Evolutionary conservation across 2,329 filamentous ascomycete genomes (phyloP).

Genomic region (Xylariaceae sp.): DNA sequence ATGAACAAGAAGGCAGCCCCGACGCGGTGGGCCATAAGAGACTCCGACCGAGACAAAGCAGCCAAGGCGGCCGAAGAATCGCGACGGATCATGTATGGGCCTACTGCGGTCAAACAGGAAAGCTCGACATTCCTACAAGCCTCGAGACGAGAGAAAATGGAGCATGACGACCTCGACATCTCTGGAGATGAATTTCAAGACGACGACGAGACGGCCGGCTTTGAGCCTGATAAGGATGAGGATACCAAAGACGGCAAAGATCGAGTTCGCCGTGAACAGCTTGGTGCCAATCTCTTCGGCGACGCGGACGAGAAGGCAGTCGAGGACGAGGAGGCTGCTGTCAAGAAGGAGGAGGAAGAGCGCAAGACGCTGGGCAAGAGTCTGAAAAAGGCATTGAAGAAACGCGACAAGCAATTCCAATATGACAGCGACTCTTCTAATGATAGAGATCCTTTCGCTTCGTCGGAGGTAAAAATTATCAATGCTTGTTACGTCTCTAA

Average conservation of each 20-base stretch:
- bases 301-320: slow-evolving; percentile 66
- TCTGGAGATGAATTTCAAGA: slow-evolving; percentile 77
- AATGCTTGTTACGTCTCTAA: too few species aligned
- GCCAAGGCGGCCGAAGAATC: slow-evolving; percentile 56
- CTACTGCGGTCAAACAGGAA: slow-evolving; percentile 64
- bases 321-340: slow-evolving; percentile 68
- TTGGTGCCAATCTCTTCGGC: slow-evolving; percentile 82
- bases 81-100: slow-evolving; percentile 55
- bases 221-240: slow-evolving; percentile 78
- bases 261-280: slow-evolving; percentile 72
- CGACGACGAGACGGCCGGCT: slow-evolving; percentile 74
- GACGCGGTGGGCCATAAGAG: slow-evolving; percentile 75
- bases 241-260: slow-evolving; percentile 69
- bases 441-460: slow-evolving; percentile 51
- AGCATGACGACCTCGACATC: slow-evolving; percentile 67
- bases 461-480: slow-evolving; percentile 43
- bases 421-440: slow-evolving; percentile 67
- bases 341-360: slow-evolving; percentile 64
- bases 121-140: slow-evolving; percentile 59
- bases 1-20: slow-evolving; percentile 76
- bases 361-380: slow-evolving; percentile 70
- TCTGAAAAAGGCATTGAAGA: slow-evolving; percentile 75
- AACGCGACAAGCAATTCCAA: slow-evolving; percentile 80
- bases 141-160: slow-evolving; percentile 60
- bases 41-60: slow-evolving; percentile 50